Evolutionary conservation across 495 filamentous ascomycete species (phyloP).

Genomic region (Penicillium steckii): DNA sequence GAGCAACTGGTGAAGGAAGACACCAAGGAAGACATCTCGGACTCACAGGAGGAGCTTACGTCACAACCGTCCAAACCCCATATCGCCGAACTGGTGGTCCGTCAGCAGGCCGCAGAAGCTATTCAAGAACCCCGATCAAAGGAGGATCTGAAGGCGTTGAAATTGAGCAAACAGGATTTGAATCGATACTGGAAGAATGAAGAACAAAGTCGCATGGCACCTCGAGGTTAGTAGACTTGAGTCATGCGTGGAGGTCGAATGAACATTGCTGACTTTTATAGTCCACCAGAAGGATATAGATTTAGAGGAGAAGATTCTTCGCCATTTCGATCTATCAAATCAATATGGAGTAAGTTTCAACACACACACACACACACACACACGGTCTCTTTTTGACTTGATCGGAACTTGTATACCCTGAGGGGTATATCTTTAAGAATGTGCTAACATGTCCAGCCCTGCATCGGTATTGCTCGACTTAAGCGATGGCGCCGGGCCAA

Average conservation of each 20-base stretch:
- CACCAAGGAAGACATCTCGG: too few species aligned
- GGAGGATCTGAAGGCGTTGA: slow-evolving; percentile 55
- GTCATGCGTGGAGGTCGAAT: too few species aligned
- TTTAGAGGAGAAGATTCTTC: slow-evolving; percentile 76
- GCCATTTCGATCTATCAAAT: slow-evolving; percentile 83
- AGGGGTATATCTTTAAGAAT: neutral
- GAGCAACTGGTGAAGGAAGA: slow-evolving; percentile 26
- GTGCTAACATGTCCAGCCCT: slow-evolving; percentile 61
- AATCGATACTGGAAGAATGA: slow-evolving; percentile 69
- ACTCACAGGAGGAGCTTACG: slow-evolving; percentile 24
- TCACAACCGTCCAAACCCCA: slow-evolving; percentile 35
- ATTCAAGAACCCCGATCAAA: slow-evolving; percentile 43
- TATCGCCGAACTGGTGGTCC: slow-evolving; percentile 48
- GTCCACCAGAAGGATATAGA: slow-evolving; percentile 74
- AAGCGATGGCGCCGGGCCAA: slow-evolving; percentile 90
- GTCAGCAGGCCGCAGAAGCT: slow-evolving; percentile 40
- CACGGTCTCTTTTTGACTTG: neutral
- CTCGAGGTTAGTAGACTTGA: slow-evolving; percentile 42
- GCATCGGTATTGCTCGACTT: slow-evolving; percentile 76
- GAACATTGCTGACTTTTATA: slow-evolving; percentile 15
- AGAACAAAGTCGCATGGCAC: slow-evolving; percentile 57
- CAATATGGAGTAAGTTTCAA: slow-evolving; percentile 78
- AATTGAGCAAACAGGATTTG: slow-evolving; percentile 62
- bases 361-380: neutral
- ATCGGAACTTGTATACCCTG: neutral